Base-by-base conservation (phyloP, 345 rosid species). In the Kernera saxatilis region DNA sequence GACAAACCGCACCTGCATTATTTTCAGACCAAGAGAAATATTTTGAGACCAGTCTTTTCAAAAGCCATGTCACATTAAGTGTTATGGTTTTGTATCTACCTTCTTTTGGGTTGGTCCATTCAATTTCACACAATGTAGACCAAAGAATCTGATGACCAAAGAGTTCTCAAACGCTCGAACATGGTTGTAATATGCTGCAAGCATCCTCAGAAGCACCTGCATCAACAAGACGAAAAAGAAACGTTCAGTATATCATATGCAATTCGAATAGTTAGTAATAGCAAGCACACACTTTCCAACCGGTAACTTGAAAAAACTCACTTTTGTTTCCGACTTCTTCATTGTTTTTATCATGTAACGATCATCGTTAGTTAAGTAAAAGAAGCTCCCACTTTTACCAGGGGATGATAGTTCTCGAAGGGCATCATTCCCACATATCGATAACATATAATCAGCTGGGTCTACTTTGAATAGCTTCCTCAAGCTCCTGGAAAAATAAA, bases 321-420 rank as follows among this genome's bases (percentile, higher is more conserved):
- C 98, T 84, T 93, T 93, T 7, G 80, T 88, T 85, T 93, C 98
- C 0, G 93, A 75, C 78, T 93, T 93, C 82, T 88, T 93, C 80
- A 90, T 88, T 21, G 98, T 93, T 80, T 93, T 93, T 14, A 93
- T 93, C 97, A 93, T 93, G 83, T 93, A 93, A 18, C 88, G 87
- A 61, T 93, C 98, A 49, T 93, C 98, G 27, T 87, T 79, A 10
- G 98, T 93, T 78, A 93, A 77, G 77, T 93, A 93, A 53, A 93
- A 93, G 56, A 93, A 93, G 77, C 98, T 93, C 32, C 98, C 98
- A 70, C 98, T 93, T 87, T 93, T 93, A 45, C 98, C 98, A 36
- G 98, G 98, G 29, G 98, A 93, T 5, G 98, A 93, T 48, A 90
- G 91, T 70, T 93, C 97, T 14, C 98, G 78, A 18, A 93, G 98